Evolutionary conservation across 2,329 filamentous ascomycete species (phyloP).

Genomic region (Dactylonectria macrodidyma): DNA sequence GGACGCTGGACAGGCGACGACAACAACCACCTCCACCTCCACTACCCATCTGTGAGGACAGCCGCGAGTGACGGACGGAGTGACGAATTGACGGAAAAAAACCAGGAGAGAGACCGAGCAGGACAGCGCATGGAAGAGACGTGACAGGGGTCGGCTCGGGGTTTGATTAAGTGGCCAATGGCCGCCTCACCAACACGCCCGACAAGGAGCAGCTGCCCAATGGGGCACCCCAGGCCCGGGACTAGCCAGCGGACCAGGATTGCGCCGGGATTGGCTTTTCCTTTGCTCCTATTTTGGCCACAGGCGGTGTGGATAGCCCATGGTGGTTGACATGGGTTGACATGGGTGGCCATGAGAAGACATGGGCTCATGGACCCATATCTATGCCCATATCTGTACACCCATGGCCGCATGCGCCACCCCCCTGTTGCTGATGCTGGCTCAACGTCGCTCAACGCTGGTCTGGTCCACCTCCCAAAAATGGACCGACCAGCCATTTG

Average conservation of each 20-base stretch:
- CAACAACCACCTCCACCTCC: conserved; percentile 1
- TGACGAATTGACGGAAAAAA: neutral
- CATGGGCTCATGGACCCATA: conserved; percentile 39
- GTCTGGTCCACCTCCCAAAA: conserved; percentile 41
- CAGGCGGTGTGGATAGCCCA: conserved; percentile 51
- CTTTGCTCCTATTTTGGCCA: conserved; percentile 50
- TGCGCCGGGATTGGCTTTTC: conserved; percentile 54
- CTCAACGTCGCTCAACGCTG: conserved; percentile 31
- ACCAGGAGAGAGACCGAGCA: conserved; percentile 46
- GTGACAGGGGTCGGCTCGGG: conserved; percentile 62
- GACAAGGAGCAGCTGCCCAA: conserved; percentile 65
- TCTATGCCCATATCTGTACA: neutral
- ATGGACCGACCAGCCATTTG: conserved; percentile 41
- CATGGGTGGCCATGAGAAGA: conserved; percentile 14
- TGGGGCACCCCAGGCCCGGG: conserved; percentile 63
- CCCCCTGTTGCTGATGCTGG: conserved; percentile 18
- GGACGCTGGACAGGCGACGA: conserved; percentile 11
- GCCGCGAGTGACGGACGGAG: no score
- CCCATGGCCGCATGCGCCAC: conserved; percentile 19
- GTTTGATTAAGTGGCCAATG: conserved; percentile 70
- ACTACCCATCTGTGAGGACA: no score
- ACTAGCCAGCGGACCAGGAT: conserved; percentile 61
- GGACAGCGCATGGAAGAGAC: conserved; percentile 67
- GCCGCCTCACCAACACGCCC: conserved; percentile 54
- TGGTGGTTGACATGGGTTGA: no score